These are phyloP conservation scores for Hordeum pubiflorum DNA, from an alignment of 202 grass and related monocot genomes.

Conservation along the genomic window DNA sequence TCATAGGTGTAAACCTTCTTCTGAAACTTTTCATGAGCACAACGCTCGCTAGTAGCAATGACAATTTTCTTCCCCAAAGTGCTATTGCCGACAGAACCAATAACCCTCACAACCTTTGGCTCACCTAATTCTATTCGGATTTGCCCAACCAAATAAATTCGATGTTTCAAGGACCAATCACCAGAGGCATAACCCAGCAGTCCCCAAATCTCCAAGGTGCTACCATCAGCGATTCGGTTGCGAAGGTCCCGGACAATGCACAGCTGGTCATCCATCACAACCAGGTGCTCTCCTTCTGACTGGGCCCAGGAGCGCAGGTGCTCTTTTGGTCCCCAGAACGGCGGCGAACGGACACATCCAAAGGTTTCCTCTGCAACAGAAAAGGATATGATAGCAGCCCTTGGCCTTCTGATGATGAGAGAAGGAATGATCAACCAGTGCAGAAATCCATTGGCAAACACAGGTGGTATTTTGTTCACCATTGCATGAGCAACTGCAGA, in stretches of 20 bases:
- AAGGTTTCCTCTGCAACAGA: constrained; percentile 20
- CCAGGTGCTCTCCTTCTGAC: not conserved
- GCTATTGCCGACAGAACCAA: not conserved
- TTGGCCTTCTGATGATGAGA: not conserved
- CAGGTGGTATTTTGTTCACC: not conserved
- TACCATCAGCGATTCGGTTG: no score
- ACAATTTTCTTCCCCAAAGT: not conserved
- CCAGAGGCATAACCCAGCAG: not conserved
- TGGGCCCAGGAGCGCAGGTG: not conserved
- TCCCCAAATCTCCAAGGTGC: constrained; percentile 21
- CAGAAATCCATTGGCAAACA: constrained; percentile 15
- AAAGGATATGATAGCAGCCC: constrained; percentile 7
- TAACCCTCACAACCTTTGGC: not conserved
- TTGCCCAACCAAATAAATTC: not conserved
- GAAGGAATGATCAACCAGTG: constrained; percentile 1
- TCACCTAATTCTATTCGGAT: not conserved
- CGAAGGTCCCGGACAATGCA: constrained; percentile 18
- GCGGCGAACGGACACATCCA: not conserved
- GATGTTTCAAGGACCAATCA: not conserved
- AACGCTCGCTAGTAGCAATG: not conserved
- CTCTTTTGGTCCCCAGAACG: not conserved
- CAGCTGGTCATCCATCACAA: not conserved
- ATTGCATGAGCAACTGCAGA: not conserved
- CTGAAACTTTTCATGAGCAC: not conserved
- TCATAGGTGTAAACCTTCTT: not conserved